Conservation (phyloP, 805 yeast genomes). For the Saturnispora serradocipensis region DNA sequence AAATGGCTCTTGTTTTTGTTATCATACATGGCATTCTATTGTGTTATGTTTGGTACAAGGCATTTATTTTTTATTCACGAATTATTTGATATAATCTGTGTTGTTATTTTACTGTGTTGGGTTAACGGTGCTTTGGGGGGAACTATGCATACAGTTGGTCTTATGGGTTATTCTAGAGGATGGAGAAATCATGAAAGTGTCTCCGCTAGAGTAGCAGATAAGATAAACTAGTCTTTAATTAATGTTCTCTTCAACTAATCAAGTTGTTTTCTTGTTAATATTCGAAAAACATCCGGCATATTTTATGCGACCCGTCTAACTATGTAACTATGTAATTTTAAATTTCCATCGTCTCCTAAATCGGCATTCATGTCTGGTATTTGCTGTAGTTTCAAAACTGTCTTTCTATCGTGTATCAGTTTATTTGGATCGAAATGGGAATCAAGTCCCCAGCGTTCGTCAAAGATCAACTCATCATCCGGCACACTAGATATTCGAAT, state of each 20-base stretch:
- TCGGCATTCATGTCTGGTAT: slow-evolving; percentile 5
- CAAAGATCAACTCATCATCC: slow-evolving; percentile 6
- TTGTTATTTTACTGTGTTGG: slow-evolving; percentile 35
- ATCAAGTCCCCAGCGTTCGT: slow-evolving; percentile 6
- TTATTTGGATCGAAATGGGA: slow-evolving; percentile 2
- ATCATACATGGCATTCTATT: slow-evolving; percentile 47
- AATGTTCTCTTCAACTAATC: neutral
- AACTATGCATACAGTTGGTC: slow-evolving; percentile 8
- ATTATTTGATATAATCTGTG: slow-evolving; percentile 54
- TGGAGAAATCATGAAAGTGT: slow-evolving; percentile 1
- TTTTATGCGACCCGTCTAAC: slow-evolving; percentile 1
- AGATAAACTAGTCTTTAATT: neutral
- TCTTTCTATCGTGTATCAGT: neutral
- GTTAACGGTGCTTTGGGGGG: slow-evolving; percentile 18
- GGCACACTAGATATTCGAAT: slow-evolving; percentile 7
- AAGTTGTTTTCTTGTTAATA: neutral
- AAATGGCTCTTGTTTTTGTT: slow-evolving; percentile 37
- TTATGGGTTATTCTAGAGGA: slow-evolving; percentile 8
- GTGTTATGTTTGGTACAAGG: slow-evolving; percentile 66
- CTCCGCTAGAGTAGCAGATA: neutral
- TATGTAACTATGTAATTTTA: slow-evolving; percentile 10
- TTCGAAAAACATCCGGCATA: neutral
- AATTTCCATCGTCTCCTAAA: slow-evolving; percentile 8
- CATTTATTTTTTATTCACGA: slow-evolving; percentile 83
- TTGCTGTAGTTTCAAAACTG: neutral